Evolutionary conservation across 352 stramenopile genomes (phyloP), one percentile per base, ranked within the genome.

Genomic region (Phytophthora foliorum): DNA sequence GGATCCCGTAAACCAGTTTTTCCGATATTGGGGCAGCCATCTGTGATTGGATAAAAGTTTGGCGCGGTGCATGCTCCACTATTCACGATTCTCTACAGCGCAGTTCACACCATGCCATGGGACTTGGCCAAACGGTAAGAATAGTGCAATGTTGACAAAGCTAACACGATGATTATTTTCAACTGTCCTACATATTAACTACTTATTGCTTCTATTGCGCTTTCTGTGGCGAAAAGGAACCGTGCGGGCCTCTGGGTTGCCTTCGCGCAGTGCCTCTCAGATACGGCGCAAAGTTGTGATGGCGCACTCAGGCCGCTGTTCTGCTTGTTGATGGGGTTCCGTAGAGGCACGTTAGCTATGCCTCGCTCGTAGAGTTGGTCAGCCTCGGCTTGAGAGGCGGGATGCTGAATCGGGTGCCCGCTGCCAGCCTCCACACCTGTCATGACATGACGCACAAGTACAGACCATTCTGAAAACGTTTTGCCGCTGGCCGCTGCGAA

Each of bases 381-480:
- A 7, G 13, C 31, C 11, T 50, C 31, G 6, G 21, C 19, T 55
- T 54, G n/a, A 3, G 17, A 32, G 7, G 29, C 14, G 6, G 39
- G 38, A 14, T 19, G 29, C 5, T 42, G 21, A 31, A 60, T 41
- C 27, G 7, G 1, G 3, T n/a, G n/a, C n/a, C n/a, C n/a, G n/a
- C n/a, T n/a, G n/a, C n/a, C 4, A 8, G 2, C 21, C 24, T 55
- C 29, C 0, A 60, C 41, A 50, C 59, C 39, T 9, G 25, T 14
- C 1, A 25, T 34, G 22, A 67, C 54, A 16, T 67, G 59, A 1
- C 59, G 29, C 1, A 60, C 59, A 11, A 67, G 29, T 4, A 67
- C 31, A 16, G 39, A 42, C 59, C 39, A 60, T 31, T 67, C 41
- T 0, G 49, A 67, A 29, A 41, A 51, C 41, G 60, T 67, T 16